Evolutionary conservation across 202 grass and related monocot species (phyloP).

Genomic region (Schoenoplectus triqueter): DNA sequence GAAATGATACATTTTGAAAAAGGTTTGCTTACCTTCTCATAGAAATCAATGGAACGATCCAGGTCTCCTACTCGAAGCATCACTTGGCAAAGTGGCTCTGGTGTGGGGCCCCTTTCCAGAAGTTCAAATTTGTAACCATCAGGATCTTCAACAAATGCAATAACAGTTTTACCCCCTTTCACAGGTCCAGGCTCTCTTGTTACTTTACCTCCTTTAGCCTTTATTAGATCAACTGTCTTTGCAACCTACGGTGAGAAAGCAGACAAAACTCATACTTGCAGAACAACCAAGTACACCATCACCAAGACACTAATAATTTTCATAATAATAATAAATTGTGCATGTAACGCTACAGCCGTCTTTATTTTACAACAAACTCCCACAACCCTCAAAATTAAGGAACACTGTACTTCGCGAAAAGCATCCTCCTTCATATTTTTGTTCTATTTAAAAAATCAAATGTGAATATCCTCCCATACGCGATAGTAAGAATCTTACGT

Average conservation of each 20-base stretch:
- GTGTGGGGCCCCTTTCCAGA: conserved; percentile 86
- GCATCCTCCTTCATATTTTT: not conserved
- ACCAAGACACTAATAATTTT: not conserved
- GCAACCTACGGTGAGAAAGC: conserved; percentile 52
- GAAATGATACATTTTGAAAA: not conserved
- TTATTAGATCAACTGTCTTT: conserved; percentile 87
- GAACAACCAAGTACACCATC: not conserved
- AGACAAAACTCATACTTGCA: not conserved
- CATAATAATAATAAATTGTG: not conserved
- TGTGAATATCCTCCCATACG: not conserved
- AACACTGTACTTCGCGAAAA: not conserved
- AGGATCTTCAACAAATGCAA: conserved; percentile 87
- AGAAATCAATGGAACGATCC: conserved; percentile 76
- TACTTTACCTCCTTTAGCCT: conserved; percentile 83
- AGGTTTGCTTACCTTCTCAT: conserved; percentile 73
- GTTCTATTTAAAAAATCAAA: not conserved
- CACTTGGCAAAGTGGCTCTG: conserved; percentile 88
- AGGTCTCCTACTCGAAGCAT: conserved; percentile 95
- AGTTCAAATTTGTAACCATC: conserved; percentile 96
- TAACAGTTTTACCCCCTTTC: conserved; percentile 81
- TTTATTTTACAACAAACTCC: not conserved
- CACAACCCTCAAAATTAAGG: not conserved
- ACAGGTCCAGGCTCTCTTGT: conserved; percentile 81
- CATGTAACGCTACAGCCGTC: not conserved
- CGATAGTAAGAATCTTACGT: conserved; percentile 60